A percentile compares a stretch with the other conserved stretches of the same genome.
phyloP scores from a whole-genome alignment of 129 eudicot genomes.

The Mikania micrantha region DNA sequence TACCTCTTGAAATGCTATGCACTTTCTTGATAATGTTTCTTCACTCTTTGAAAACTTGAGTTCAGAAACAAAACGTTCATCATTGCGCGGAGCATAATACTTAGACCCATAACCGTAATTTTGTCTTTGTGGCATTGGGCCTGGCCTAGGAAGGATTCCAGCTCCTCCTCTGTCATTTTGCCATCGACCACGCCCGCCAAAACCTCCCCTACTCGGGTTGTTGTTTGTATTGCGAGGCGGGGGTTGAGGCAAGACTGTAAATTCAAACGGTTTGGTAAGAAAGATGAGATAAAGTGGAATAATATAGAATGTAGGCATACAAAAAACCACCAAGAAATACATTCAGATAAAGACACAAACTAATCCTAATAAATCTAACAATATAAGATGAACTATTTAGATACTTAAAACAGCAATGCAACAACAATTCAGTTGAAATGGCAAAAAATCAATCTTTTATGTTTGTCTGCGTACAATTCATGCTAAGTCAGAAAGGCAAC shows the following conservation, averaged over 20 bases:
- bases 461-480: slow-evolving; percentile 16
- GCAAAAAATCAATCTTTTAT: slow-evolving; percentile 7
- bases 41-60: slow-evolving; percentile 92
- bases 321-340: not conserved
- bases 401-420: not conserved
- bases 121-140: slow-evolving; percentile 66
- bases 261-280: not conserved
- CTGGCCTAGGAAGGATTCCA: slow-evolving; percentile 94
- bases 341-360: not conserved
- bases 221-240: slow-evolving; percentile 59
- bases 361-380: not conserved
- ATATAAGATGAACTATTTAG: not conserved
- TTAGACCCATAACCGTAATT: slow-evolving; percentile 54
- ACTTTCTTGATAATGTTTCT: slow-evolving; percentile 85
- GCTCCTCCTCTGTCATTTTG: slow-evolving; percentile 91
- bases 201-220: slow-evolving; percentile 59
- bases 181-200: slow-evolving; percentile 82
- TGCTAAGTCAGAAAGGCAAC: slow-evolving; percentile 3
- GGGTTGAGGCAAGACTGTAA: slow-evolving; percentile 71
- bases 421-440: not conserved
- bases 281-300: not conserved
- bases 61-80: slow-evolving; percentile 97
- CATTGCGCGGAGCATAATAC: slow-evolving; percentile 53
- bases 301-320: not conserved
- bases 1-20: slow-evolving; percentile 88